Evolutionary conservation across 1,284 basidiomycete species (phyloP), one percentile per base, ranked within the genome.

Genomic region (Cystobasidium sp.): DNA sequence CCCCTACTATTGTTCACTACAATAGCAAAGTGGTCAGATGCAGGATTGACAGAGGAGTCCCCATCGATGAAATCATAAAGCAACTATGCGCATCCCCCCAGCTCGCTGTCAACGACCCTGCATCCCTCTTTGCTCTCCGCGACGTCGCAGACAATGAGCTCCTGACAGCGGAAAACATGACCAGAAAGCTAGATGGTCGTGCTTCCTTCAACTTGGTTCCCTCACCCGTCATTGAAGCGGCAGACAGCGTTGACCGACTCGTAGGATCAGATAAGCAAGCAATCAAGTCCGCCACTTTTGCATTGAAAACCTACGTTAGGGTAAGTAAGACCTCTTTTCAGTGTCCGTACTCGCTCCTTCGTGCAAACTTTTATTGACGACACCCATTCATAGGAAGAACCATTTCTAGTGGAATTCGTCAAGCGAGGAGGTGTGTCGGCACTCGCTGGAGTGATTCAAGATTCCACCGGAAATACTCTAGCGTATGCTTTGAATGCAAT

Each of bases 131-230:
- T 79, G 92, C 93, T 1, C 83, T 98, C 73, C 86, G 95, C 78
- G 94, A 97, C 80, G 79, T 80, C 31, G 92, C 94, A 78, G 88
- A 86, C 39, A 92, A 94, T 78, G 91, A 92, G 79, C 84, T 97
- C 61, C 90, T 98, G n/a, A 96, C 94, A 37, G 92, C 94, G 80
- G 90, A 92, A 76, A 96, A 92, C 81, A 83, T 93, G 80, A 39
- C 44, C 0, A 18, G 31, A 3, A 78, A 75, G 47, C 64, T 75
- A 44, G 51, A 63, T 53, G 61, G n/a, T 31, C 75, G 52, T 18
- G 52, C 53, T 58, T 76, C 73, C 18, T 76, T 80, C 76, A 92
- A 90, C 78, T 87, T 96, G 37, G 90, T 92, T 75, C 90, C 89
- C 79, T 88, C 92, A 0, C 91, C 93, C 0, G 86, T 86, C 37